Conservation (phyloP, 768 basidiomycete genomes). For the Chiua virens region DNA sequence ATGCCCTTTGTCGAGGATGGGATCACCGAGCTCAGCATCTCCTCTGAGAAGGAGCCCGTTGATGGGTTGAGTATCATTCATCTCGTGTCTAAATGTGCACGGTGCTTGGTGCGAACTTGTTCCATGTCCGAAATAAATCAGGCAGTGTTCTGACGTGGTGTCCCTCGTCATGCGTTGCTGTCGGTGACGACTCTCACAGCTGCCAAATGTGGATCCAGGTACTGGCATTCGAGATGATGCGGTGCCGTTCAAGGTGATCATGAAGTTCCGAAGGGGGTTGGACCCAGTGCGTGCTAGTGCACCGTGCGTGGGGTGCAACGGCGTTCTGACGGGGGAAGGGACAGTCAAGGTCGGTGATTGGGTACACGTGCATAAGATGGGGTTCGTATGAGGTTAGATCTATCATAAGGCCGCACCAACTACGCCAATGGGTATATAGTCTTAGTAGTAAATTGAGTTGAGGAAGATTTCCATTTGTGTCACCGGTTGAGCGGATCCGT, state of each 20-base stretch:
- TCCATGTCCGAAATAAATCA: constrained; percentile 3
- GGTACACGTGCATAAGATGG: constrained; percentile 49
- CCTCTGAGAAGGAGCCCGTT: constrained; percentile 29
- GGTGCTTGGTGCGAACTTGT: constrained; percentile 61
- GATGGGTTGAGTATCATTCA: constrained; percentile 36
- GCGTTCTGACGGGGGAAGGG: constrained; percentile 49
- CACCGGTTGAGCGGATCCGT: constrained; percentile 12
- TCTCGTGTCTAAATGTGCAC: constrained; percentile 66
- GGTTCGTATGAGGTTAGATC: constrained; percentile 19
- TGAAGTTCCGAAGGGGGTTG: constrained; percentile 67
- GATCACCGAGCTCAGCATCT: constrained; percentile 62
- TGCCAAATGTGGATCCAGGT: constrained; percentile 69
- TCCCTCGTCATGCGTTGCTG: constrained; percentile 1
- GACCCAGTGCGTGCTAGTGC: constrained; percentile 48
- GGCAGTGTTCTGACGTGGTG: constrained; percentile 1
- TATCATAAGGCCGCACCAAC: too few relatives aligned
- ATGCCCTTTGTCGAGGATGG: constrained; percentile 71
- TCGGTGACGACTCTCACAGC: constrained; percentile 37
- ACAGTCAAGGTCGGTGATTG: constrained; percentile 60
- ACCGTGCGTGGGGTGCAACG: constrained; percentile 72
- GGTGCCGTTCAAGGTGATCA: constrained; percentile 73
- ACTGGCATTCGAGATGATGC: constrained; percentile 68
- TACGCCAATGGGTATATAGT: too few relatives aligned
- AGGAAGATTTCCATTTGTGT: constrained; percentile 10
- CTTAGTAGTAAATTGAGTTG: too few relatives aligned